Base-by-base conservation (phyloP, 805 yeast species). In the Spathaspora girioi region DNA sequence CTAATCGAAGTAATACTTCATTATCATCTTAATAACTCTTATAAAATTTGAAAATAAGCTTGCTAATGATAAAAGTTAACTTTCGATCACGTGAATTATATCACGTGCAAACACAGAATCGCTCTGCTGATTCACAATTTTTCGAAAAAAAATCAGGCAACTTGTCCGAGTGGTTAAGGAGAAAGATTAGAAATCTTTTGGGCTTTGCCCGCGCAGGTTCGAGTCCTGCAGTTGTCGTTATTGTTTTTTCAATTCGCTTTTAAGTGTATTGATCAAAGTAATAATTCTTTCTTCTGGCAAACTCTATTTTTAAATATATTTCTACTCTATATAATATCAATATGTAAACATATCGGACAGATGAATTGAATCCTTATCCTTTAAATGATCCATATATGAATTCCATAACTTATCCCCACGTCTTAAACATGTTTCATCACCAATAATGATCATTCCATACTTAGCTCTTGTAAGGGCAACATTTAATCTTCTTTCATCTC, bases 381-480 rank as follows among this genome's bases (percentile, higher is more conserved):
- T 64, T 47, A 81, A 60, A 53, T 71, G 70, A 1, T 65, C 65
- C 46, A 82, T 66, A 57, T 81, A 80, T 41, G 75, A 76, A 7
- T 63, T 63, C 89, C 88, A 83, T 31, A 80, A 56, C 1, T 59
- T 51, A 52, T 75, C 78, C 6, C 83, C 80, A n/a, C 65, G 64
- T 67, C 14, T 80, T 75, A 57, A 81, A 69, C 68, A 77, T 14
- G 59, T 47, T 10, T 58, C 65, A 55, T 70, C 73, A 23, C 76
- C 76, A 47, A 70, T 58, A 26, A 70, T 52, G 15, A 88, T 77
- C 55, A 90, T 67, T 5, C 97, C 97, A 62, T 82, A 89, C 64
- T 80, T 85, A 23, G 97, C 96, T 68, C 97, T 82, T 1, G 97
- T 90, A 47, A 90, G 73, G 4, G 96, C 97, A 51, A 91, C 97